These are phyloP conservation scores for Coniella lustricola DNA, from an alignment of 2,329 filamentous ascomycete species.

Conservation along the genomic window DNA sequence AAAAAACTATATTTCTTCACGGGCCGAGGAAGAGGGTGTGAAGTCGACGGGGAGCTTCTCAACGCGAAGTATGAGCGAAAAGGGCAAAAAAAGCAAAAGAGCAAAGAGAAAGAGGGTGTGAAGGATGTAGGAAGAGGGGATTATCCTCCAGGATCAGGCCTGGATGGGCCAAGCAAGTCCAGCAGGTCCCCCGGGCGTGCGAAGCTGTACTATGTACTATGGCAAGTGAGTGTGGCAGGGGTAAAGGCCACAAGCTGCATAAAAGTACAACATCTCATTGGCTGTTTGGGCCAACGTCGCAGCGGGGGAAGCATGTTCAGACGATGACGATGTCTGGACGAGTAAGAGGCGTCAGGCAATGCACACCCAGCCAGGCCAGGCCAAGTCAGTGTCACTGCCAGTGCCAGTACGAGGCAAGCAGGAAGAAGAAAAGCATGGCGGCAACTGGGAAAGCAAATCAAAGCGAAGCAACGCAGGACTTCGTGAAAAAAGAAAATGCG, in stretches of 20 bases:
- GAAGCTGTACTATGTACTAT: no score
- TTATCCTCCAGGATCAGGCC: conserved; percentile 12
- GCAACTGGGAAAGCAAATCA: no score
- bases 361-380: background rate
- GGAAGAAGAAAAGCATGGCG: no score
- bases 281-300: conserved; percentile 7
- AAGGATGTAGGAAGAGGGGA: conserved; percentile 9
- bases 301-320: conserved; percentile 9
- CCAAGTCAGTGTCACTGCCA: no score
- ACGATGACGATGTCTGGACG: conserved; percentile 5
- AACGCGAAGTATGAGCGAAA: no score
- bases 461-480: no score
- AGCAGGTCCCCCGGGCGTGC: conserved; percentile 3
- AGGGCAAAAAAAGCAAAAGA: no score
- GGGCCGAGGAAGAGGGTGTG: no score
- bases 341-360: background rate
- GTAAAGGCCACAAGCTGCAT: conserved; percentile 1
- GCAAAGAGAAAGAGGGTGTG: conserved; percentile 12
- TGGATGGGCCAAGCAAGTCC: conserved; percentile 8
- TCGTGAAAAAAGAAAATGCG: no score
- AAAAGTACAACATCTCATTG: conserved; percentile 13
- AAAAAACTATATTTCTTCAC: no score
- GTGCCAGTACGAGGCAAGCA: no score
- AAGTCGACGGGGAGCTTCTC: background rate
- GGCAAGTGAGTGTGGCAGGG: conserved; percentile 4